phyloP scores from a whole-genome alignment of 768 basidiomycete species.

The Neoboletus brunneissimus region DNA sequence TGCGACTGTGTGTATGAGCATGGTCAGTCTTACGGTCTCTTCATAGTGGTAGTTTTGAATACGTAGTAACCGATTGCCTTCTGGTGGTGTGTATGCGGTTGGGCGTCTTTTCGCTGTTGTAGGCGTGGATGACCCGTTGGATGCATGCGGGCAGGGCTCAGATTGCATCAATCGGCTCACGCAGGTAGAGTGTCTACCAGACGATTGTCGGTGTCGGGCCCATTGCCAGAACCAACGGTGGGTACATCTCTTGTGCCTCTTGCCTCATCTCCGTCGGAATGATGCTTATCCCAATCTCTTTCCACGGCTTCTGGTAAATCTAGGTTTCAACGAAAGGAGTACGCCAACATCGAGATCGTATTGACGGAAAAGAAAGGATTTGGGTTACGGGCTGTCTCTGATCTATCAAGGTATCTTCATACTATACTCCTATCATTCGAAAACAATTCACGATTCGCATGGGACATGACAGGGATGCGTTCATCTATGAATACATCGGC shows the following conservation, averaged over 20 bases:
- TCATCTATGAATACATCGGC: slow-evolving; percentile 98
- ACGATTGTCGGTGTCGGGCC: slow-evolving; percentile 79
- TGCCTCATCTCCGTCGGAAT: background rate
- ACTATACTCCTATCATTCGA: background rate
- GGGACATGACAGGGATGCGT: slow-evolving; percentile 60
- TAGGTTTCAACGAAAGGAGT: slow-evolving; percentile 86
- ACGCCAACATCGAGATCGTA: slow-evolving; percentile 86
- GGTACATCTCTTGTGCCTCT: slow-evolving; percentile 6
- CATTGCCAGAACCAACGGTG: slow-evolving; percentile 95
- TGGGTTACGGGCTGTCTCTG: slow-evolving; percentile 76
- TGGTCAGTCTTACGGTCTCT: slow-evolving; percentile 53
- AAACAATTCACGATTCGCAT: slow-evolving; percentile 5
- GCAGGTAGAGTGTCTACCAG: slow-evolving; percentile 92
- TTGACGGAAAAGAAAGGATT: slow-evolving; percentile 94
- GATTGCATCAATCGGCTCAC: slow-evolving; percentile 98
- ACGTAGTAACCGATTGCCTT: slow-evolving; percentile 29
- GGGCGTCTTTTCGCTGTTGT: slow-evolving; percentile 27
- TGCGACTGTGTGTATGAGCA: slow-evolving; percentile 89
- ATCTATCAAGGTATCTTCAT: slow-evolving; percentile 58
- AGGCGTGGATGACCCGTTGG: slow-evolving; percentile 59
- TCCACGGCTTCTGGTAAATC: background rate
- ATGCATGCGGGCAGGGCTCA: slow-evolving; percentile 81
- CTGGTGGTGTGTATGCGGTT: slow-evolving; percentile 8
- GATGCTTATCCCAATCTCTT: slow-evolving; percentile 1
- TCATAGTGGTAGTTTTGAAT: slow-evolving; percentile 25